These are phyloP conservation scores for Backusella tuberculispora DNA, from an alignment of 192 early-diverging fungal species.

Conservation along the genomic window DNA sequence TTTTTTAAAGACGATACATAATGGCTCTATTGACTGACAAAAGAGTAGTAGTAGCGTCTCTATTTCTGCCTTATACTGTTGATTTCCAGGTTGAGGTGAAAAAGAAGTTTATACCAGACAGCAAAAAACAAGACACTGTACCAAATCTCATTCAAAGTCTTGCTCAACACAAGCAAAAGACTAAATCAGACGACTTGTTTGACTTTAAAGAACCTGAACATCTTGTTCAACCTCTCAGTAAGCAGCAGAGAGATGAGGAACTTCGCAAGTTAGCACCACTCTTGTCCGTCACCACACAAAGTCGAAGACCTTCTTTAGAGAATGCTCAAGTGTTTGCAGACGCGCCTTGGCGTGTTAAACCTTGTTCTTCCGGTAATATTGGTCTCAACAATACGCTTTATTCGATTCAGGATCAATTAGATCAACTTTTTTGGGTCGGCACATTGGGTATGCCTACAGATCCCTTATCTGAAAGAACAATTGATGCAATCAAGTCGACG, in stretches of 20 bases:
- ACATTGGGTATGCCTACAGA: slow-evolving; percentile 74
- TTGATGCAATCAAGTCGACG: slow-evolving; percentile 59
- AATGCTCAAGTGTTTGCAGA: slow-evolving; percentile 47
- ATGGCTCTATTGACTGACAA: slow-evolving; percentile 33
- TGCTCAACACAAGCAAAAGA: slow-evolving; percentile 31
- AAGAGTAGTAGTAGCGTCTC: slow-evolving; percentile 70
- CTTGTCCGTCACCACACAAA: background rate
- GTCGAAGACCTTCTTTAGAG: slow-evolving; percentile 40
- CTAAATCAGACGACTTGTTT: slow-evolving; percentile 44
- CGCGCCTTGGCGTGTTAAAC: slow-evolving; percentile 68
- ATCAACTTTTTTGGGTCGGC: slow-evolving; percentile 74
- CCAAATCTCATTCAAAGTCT: slow-evolving; percentile 47
- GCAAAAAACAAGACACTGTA: slow-evolving; percentile 25
- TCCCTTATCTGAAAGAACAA: slow-evolving; percentile 60
- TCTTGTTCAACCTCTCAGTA: slow-evolving; percentile 45
- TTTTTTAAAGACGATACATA: background rate
- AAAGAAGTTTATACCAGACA: slow-evolving; percentile 33
- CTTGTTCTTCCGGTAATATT: slow-evolving; percentile 82
- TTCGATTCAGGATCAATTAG: slow-evolving; percentile 58
- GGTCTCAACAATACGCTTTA: slow-evolving; percentile 94
- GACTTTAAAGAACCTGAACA: slow-evolving; percentile 31
- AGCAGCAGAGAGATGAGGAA: slow-evolving; percentile 10
- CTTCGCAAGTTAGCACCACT: slow-evolving; percentile 15
- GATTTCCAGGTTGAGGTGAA: slow-evolving; percentile 56
- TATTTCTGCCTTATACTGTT: slow-evolving; percentile 77